phyloP scores from a whole-genome alignment of 495 filamentous ascomycete species.

The Hypoxylon intermedium region DNA sequence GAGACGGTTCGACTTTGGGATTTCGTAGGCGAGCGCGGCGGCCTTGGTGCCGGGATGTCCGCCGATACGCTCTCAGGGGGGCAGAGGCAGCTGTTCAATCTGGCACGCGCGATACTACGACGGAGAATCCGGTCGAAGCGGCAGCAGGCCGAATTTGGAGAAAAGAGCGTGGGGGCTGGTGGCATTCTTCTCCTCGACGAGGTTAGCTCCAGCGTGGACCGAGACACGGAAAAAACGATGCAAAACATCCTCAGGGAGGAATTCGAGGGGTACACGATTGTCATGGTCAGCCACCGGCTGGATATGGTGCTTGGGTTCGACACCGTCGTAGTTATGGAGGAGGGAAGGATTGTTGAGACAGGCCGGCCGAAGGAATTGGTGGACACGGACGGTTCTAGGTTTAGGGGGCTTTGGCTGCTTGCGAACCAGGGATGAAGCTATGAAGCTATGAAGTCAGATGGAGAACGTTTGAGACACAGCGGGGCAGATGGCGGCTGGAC shows the following conservation, averaged over 20 bases:
- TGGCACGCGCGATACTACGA: conserved; percentile 67
- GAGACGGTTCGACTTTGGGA: conserved; percentile 57
- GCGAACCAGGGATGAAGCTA: not conserved
- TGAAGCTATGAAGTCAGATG: not conserved
- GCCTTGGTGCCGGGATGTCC: conserved; percentile 59
- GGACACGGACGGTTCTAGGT: conserved; percentile 4
- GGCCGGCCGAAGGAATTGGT: not conserved
- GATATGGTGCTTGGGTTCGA: conserved; percentile 35
- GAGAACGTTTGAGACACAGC: not conserved
- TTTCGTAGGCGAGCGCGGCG: conserved; percentile 58
- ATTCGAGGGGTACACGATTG: conserved; percentile 29
- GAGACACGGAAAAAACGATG: conserved; percentile 26
- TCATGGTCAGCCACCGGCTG: conserved; percentile 32
- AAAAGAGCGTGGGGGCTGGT: conserved; percentile 11
- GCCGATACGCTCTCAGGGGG: conserved; percentile 63
- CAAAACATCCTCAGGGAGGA: conserved; percentile 20
- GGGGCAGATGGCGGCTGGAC: too few relatives aligned
- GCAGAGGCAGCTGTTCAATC: conserved; percentile 69
- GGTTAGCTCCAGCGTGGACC: conserved; percentile 33
- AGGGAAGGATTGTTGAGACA: conserved; percentile 30
- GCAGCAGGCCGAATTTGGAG: conserved; percentile 22
- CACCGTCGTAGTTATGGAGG: conserved; percentile 38
- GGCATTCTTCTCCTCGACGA: conserved; percentile 35
- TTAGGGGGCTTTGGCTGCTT: conserved; percentile 8
- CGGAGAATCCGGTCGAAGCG: conserved; percentile 31